Conservation (phyloP, 495 filamentous ascomycete genomes). For the Pyrenopolyporus hunteri region DNA sequence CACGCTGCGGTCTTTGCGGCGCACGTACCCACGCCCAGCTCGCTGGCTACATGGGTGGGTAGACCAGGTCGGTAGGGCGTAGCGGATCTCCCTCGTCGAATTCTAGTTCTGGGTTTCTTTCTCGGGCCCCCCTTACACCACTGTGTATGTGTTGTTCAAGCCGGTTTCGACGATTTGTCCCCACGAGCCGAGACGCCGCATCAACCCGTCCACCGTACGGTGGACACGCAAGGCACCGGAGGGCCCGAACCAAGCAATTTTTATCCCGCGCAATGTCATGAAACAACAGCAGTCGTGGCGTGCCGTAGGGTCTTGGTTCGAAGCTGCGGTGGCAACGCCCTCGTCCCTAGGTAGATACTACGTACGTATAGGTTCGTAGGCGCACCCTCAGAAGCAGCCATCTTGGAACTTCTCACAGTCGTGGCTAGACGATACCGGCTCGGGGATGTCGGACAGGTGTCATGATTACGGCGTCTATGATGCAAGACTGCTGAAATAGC, state of each 20-base stretch:
- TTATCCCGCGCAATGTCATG: not conserved
- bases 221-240: not conserved
- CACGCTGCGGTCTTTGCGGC: not conserved
- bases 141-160: constrained; percentile 11
- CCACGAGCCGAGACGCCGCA: not conserved
- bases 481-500: constrained; percentile 9
- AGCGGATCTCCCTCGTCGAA: not conserved
- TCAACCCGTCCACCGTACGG: constrained; percentile 1
- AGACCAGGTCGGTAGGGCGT: not conserved
- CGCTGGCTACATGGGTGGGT: not conserved
- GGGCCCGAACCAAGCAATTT: not conserved
- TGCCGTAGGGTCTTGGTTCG: not conserved
- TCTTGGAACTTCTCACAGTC: not conserved
- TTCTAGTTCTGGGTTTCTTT: not conserved
- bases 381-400: not conserved
- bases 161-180: constrained; percentile 1
- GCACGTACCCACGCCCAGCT: not conserved
- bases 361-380: not conserved
- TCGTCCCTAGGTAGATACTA: not conserved
- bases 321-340: not conserved
- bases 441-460: constrained; percentile 1
- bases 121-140: no score
- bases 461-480: constrained; percentile 4
- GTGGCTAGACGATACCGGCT: not conserved
- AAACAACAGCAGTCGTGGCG: constrained; percentile 1